Percentiles rank a stretch among this genome's conserved stretches.
phyloP scores from a whole-genome alignment of 148 eudicot genomes.

The Rhododendron henanense region DNA sequence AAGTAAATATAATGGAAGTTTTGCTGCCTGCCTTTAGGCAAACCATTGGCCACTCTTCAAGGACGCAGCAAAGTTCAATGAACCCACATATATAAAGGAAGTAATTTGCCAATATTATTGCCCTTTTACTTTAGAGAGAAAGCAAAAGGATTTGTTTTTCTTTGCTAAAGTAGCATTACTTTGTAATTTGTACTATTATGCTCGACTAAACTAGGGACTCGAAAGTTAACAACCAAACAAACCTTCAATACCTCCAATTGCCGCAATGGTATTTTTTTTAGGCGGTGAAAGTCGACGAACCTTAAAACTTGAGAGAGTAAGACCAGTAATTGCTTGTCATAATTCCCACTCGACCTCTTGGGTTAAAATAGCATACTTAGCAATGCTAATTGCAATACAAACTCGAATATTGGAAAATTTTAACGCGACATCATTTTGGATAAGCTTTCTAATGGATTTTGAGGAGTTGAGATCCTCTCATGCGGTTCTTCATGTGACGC shows the following conservation, averaged over 20 bases:
- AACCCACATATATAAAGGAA: background rate
- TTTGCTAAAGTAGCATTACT: background rate
- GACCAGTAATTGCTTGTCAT: background rate
- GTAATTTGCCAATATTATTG: background rate
- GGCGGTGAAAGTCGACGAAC: background rate
- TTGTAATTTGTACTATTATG: too few relatives aligned
- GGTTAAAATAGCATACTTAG: background rate
- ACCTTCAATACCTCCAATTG: background rate
- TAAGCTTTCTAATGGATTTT: too few relatives aligned
- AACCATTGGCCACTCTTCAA: background rate
- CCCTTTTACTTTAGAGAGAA: background rate
- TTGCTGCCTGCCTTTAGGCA: constrained; percentile 3
- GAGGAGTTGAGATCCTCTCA: background rate
- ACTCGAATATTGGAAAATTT: background rate
- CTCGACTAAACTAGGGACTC: background rate
- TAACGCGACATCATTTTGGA: background rate
- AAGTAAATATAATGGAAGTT: background rate
- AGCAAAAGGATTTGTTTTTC: background rate
- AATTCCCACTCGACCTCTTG: background rate
- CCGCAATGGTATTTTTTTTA: background rate
- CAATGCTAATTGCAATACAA: background rate
- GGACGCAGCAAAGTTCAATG: background rate
- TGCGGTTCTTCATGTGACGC: background rate
- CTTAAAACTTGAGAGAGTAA: too few relatives aligned
- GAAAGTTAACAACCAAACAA: too few relatives aligned